Conservation (phyloP, 495 filamentous ascomycete genomes). For the Wilcoxina mikolae region DNA sequence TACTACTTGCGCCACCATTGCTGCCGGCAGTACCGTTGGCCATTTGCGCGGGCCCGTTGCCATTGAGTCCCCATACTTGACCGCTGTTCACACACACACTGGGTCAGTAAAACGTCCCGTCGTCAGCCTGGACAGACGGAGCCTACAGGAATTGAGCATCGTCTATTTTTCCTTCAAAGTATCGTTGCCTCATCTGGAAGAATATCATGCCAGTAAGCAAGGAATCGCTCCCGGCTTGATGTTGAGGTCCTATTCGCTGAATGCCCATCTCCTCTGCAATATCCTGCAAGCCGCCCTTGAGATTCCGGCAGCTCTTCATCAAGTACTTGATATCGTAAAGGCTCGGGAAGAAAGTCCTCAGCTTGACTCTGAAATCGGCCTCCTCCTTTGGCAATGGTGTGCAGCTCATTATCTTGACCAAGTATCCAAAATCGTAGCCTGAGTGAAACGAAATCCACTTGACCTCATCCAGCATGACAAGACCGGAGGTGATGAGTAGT, state of each 20-base stretch:
- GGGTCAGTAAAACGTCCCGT: too few species aligned
- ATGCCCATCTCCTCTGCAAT: conserved; percentile 86
- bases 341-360: conserved; percentile 80
- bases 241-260: conserved; percentile 67
- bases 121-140: background rate
- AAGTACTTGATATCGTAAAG: conserved; percentile 95
- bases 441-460: conserved; percentile 96
- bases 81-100: conserved; percentile 12
- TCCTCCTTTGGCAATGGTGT: conserved; percentile 72
- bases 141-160: conserved; percentile 34
- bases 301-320: conserved; percentile 46
- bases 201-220: conserved; percentile 86
- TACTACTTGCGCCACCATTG: background rate
- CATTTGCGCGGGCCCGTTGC: conserved; percentile 1
- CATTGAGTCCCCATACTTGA: conserved; percentile 29
- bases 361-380: conserved; percentile 64
- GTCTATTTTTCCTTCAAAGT: conserved; percentile 68
- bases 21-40: conserved; percentile 4
- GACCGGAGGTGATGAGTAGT: conserved; percentile 74
- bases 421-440: conserved; percentile 96
- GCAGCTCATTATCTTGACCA: conserved; percentile 80
- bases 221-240: conserved; percentile 84
- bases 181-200: conserved; percentile 68
- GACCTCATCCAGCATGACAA: conserved; percentile 76
- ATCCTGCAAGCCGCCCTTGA: conserved; percentile 75